phyloP scores from a whole-genome alignment of 2,329 filamentous ascomycete species.

The Cladosporium sp. region DNA sequence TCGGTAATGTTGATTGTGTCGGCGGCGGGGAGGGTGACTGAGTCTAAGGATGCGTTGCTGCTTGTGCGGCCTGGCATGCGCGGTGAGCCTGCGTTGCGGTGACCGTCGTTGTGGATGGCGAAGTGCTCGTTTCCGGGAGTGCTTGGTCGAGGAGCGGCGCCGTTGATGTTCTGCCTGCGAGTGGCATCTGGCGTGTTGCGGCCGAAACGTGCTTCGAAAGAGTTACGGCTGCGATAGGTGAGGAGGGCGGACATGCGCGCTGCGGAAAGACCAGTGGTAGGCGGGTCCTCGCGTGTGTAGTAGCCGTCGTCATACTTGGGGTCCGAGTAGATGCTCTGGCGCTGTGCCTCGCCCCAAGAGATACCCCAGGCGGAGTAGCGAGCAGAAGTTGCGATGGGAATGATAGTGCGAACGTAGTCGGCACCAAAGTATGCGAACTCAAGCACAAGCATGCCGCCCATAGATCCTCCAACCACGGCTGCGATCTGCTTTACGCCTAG shows the following conservation, averaged over 20 bases:
- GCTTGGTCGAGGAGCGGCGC: slow-evolving; percentile 48
- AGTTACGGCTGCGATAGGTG: slow-evolving; percentile 94
- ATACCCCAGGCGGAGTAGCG: slow-evolving; percentile 86
- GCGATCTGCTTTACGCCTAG: slow-evolving; percentile 75
- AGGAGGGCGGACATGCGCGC: slow-evolving; percentile 95
- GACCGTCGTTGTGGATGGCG: slow-evolving; percentile 51
- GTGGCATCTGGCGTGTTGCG: slow-evolving; percentile 85
- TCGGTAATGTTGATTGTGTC: slow-evolving; percentile 32
- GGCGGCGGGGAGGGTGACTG: slow-evolving; percentile 21
- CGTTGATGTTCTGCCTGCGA: slow-evolving; percentile 77
- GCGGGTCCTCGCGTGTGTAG: slow-evolving; percentile 82
- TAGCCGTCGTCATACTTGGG: slow-evolving; percentile 98
- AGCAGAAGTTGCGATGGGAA: slow-evolving; percentile 81
- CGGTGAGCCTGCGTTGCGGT: slow-evolving; percentile 45
- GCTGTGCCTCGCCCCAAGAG: slow-evolving; percentile 83
- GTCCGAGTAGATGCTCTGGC: slow-evolving; percentile 94
- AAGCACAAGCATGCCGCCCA: slow-evolving; percentile 86
- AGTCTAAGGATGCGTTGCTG: slow-evolving; percentile 20
- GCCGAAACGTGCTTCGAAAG: slow-evolving; percentile 92
- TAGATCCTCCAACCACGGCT: slow-evolving; percentile 75
- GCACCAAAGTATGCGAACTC: slow-evolving; percentile 90
- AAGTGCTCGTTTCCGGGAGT: slow-evolving; percentile 44
- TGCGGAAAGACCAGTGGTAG: slow-evolving; percentile 79
- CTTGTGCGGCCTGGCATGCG: slow-evolving; percentile 37
- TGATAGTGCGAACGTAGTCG: slow-evolving; percentile 73